Conservation (phyloP, 192 early-diverging fungal genomes). For the Coemansia reversa region DNA sequence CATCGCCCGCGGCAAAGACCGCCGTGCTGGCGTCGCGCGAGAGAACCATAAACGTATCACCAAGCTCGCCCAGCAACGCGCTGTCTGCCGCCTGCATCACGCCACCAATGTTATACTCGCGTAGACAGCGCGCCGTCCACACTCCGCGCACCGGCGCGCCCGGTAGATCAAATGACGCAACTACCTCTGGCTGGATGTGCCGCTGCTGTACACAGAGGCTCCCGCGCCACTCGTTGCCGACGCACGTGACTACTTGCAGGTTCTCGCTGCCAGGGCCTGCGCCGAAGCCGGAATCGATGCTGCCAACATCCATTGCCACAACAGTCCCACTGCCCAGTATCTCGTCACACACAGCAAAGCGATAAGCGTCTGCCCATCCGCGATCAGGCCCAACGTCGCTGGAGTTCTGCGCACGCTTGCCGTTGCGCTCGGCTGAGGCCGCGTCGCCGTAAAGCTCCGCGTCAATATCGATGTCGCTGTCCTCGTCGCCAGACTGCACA, state of each 20-base stretch:
- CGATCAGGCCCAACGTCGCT: conserved; percentile 3
- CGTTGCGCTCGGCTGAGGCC: conserved; percentile 22
- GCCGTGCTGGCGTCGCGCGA: conserved; percentile 35
- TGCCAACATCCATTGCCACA: conserved; percentile 70
- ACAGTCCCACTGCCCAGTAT: conserved; percentile 79
- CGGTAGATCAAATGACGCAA: conserved; percentile 58
- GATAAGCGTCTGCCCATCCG: conserved; percentile 48
- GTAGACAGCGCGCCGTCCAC: conserved; percentile 39
- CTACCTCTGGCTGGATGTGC: conserved; percentile 61
- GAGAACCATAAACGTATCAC: conserved; percentile 45
- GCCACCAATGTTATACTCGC: conserved; percentile 50
- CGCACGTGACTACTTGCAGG: conserved; percentile 63
- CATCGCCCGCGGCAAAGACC: conserved; percentile 78
- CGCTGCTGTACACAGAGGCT: conserved; percentile 61
- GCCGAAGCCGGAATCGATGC: conserved; percentile 18
- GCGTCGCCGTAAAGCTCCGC: conserved; percentile 36
- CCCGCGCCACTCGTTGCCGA: conserved; percentile 59
- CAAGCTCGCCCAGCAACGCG: conserved; percentile 24
- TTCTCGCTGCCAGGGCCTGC: conserved; percentile 1
- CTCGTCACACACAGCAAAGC: conserved; percentile 73
- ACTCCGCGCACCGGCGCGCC: conserved; percentile 44
- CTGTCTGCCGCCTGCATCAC: conserved; percentile 42
- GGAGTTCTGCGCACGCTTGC: conserved; percentile 15
- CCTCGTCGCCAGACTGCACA: neutral
- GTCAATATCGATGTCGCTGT: conserved; percentile 23